Base-by-base conservation (phyloP, 805 yeast genomes). In the Kodamaea restingae region DNA sequence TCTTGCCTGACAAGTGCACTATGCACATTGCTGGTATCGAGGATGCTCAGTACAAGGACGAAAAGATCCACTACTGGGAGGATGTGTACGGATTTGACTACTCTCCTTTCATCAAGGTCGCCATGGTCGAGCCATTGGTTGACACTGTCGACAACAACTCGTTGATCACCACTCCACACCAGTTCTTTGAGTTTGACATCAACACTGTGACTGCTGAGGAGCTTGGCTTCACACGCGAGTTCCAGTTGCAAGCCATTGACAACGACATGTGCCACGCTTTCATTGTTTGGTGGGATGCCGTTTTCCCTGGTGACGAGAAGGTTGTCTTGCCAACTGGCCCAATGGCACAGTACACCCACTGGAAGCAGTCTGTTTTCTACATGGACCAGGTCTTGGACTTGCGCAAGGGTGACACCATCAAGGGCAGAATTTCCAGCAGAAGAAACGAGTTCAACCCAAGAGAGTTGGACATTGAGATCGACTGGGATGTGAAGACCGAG, bases 351-450 rank as follows among this genome's bases (percentile, higher is more conserved):
- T 88, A 90, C 72, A 93, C 98, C 11, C 99, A 93, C 69, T 93
- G 99, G 99, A 95, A 93, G 63, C 98, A 93, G 69, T 85, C 96
- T 14, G 95, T 93, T 1, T 88, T 95, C 66, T 95, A 93, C 63
- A 73, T 91, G 55, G 80, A 76, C 51, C 85, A 87, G 53, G 95
- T 86, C 20, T 64, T 91, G 48, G 85, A 80, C 54, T 66, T 84
- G 46, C 81, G 81, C 56, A 70, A 71, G 50, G 96, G 91, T 42
- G 98, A 93, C 54, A 55, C 60, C 29, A 70, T 95, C 48, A 73
- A 74, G 42, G 93, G 98, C 33, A 66, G 68, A 21, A 67, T 93
- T 43, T 76, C 83, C 8, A 81, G 86, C 46, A 73, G 80, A 55
- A 98, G 98, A 41, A 88, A 85, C 61, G 61, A 59, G 33, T 57